Evolutionary conservation across 345 rosid genomes (phyloP).

Genomic region (Moricandia arvensis): DNA sequence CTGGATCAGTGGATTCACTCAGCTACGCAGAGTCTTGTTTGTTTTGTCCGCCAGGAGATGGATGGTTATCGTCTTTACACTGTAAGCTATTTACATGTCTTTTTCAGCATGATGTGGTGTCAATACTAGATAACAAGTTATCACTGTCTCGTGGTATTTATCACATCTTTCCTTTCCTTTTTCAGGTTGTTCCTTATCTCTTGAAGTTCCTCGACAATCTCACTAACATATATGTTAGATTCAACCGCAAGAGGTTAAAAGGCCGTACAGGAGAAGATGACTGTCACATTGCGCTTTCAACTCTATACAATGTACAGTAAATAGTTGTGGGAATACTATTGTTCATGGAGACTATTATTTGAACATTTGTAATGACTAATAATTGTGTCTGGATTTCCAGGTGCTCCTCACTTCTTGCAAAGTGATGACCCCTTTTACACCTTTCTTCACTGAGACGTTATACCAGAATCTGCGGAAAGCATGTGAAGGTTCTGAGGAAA

Average conservation of each 20-base stretch:
- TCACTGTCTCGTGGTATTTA: background rate
- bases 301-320: slow-evolving; percentile 79
- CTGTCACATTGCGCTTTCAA: slow-evolving; percentile 83
- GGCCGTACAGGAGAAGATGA: slow-evolving; percentile 94
- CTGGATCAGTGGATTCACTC: slow-evolving; percentile 99
- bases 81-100: slow-evolving; percentile 44
- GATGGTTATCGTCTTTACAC: slow-evolving; percentile 93
- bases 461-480: slow-evolving; percentile 95
- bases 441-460: slow-evolving; percentile 90
- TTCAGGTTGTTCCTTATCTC: slow-evolving; percentile 92
- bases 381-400: slow-evolving; percentile 46
- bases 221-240: slow-evolving; percentile 93
- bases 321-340: background rate
- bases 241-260: slow-evolving; percentile 95
- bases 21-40: slow-evolving; percentile 97
- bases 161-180: background rate
- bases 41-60: slow-evolving; percentile 88
- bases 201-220: slow-evolving; percentile 92
- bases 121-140: background rate
- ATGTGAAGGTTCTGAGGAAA: slow-evolving; percentile 66
- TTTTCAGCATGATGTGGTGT: slow-evolving; percentile 9
- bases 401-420: slow-evolving; percentile 92
- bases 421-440: slow-evolving; percentile 99
- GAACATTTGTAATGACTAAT: background rate
- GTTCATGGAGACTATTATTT: slow-evolving; percentile 13